These are phyloP conservation scores for Leccinum uliginosum DNA, from an alignment of 768 basidiomycete genomes.

Conservation along the genomic window DNA sequence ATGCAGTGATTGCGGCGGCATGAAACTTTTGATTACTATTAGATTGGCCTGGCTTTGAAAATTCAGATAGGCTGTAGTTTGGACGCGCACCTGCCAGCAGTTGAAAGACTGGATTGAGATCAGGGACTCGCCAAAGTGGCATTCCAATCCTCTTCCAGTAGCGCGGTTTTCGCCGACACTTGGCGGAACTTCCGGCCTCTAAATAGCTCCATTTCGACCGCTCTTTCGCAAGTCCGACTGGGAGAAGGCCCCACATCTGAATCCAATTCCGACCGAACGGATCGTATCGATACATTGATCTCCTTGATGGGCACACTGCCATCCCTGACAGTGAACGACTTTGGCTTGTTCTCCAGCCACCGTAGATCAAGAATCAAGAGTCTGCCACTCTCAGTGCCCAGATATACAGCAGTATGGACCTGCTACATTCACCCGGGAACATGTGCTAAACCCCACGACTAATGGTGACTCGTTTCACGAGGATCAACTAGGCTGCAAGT, in stretches of 20 bases:
- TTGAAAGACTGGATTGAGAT: no score
- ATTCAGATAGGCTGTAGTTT: no score
- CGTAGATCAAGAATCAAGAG: conserved; percentile 64
- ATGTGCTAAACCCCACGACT: neutral
- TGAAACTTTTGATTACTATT: no score
- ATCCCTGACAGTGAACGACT: conserved; percentile 46
- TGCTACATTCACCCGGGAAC: no score
- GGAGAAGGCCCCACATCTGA: neutral
- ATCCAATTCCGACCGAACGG: neutral
- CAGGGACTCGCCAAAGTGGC: no score
- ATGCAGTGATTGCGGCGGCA: no score
- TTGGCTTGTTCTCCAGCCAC: conserved; percentile 61
- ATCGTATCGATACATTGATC: conserved; percentile 39
- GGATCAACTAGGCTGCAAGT: neutral
- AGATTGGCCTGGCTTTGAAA: no score
- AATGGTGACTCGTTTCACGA: neutral
- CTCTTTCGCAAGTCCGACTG: neutral
- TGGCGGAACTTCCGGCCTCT: neutral
- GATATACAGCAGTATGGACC: conserved; percentile 55
- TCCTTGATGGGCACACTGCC: conserved; percentile 44
- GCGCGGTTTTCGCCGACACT: no score
- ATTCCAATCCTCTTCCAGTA: conserved; percentile 9
- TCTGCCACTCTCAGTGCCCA: conserved; percentile 62
- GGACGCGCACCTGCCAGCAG: no score
- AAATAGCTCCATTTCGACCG: neutral